Evolutionary conservation across 805 yeast genomes (phyloP), one percentile per base, ranked within the genome.

Genomic region (Yamadazyma olivae): DNA sequence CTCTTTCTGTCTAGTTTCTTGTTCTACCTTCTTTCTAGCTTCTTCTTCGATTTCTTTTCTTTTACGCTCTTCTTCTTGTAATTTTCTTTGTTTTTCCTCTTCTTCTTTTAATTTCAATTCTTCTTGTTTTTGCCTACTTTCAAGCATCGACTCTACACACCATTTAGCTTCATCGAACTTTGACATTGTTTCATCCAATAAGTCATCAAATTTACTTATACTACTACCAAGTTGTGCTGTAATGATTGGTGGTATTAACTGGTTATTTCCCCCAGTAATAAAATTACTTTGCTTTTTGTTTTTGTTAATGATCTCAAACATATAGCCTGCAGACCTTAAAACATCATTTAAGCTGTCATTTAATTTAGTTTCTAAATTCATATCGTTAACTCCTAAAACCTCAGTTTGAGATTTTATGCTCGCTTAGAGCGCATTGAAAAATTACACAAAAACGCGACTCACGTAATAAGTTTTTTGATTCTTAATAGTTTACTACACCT

Each of bases 91-190:
- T 24, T 41, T 42, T 27, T 47, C 42, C 32, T 49, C 57, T 39
- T 61, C 64, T 36, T 56, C 65, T 43, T 59, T 58, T 16, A 59
- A 30, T 46, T 61, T 63, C 45, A 59, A 36, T 44, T 66, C 70
- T 42, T 66, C 70, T 41, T 65, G 70, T 29, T 56, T 54, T 45
- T 64, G 70, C 44, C 57, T 62, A 48, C 56, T 65, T 44, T 67
- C 70, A 21, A 67, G 48, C 33, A 67, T 67, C 40, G 59, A 65
- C 37, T 59, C 71, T 4, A 67, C 50, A 38, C 72, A 67, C 74
- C 74, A 67, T 25, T 54, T 50, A 2, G 70, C 64, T 33, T 67
- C 72, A 44, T 66, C 67, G 41, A 67, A 61, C 43, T 66, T 66
- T 35, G 56, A 40, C 8, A 60, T 52, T 2, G 71, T 62, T 6